These are phyloP conservation scores for Phycomyces blakesleeanus DNA, from an alignment of 192 early-diverging fungal species.

Conservation along the genomic window DNA sequence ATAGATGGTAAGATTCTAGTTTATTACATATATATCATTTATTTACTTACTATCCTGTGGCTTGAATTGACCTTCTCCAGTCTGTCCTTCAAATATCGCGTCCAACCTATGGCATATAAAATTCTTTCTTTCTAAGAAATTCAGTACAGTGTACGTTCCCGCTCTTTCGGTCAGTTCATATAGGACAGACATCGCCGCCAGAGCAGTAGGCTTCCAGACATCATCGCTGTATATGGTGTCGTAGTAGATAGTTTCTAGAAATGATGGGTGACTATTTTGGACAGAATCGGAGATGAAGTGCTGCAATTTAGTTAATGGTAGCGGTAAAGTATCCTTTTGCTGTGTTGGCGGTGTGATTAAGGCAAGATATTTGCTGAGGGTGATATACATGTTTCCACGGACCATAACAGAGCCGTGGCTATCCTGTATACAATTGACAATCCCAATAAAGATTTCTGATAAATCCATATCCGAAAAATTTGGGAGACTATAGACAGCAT, in stretches of 20 bases:
- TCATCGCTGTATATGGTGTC: conserved; percentile 81
- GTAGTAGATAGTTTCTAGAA: conserved; percentile 63
- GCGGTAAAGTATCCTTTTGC: neutral
- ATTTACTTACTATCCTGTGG: conserved; percentile 1
- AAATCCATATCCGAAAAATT: conserved; percentile 3
- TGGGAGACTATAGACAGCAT: neutral
- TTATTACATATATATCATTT: neutral
- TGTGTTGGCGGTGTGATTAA: conserved; percentile 38
- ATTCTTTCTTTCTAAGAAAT: conserved; percentile 4
- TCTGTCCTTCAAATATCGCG: conserved; percentile 3
- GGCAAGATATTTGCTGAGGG: conserved; percentile 62
- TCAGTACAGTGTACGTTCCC: neutral
- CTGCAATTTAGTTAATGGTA: conserved; percentile 26
- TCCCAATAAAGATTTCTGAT: conserved; percentile 5
- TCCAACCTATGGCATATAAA: conserved; percentile 6
- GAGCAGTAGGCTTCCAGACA: conserved; percentile 84
- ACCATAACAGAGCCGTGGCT: conserved; percentile 8
- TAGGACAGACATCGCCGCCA: conserved; percentile 73
- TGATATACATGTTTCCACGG: conserved; percentile 79
- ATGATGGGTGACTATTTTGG: conserved; percentile 49
- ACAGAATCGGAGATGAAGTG: conserved; percentile 47
- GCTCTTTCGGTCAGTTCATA: neutral
- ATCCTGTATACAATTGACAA: conserved; percentile 8
- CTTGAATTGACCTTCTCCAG: neutral
- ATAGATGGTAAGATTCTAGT: neutral